Conservation (phyloP, 148 eudicot genomes). For the Hydrangea macrophylla region DNA sequence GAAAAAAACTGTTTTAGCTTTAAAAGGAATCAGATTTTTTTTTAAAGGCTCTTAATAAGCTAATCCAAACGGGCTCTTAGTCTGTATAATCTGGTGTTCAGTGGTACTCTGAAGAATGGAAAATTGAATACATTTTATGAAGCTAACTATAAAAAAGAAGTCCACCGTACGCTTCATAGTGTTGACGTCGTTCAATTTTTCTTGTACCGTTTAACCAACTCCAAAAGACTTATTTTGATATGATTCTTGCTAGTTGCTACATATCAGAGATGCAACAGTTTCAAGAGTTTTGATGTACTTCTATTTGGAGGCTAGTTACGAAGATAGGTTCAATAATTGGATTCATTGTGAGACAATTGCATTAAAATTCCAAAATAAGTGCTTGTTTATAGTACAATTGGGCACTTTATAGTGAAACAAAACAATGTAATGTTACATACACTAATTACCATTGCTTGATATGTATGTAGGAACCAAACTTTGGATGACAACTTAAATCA, state of each 20-base stretch:
- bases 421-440: neutral
- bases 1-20: no score
- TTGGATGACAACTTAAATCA: neutral
- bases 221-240: neutral
- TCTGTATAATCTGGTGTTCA: neutral
- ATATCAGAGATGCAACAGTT: neutral
- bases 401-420: conserved; percentile 5
- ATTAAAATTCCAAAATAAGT: neutral
- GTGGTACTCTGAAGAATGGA: neutral
- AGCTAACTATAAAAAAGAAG: neutral
- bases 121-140: neutral
- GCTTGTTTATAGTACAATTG: neutral
- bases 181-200: neutral
- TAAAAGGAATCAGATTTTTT: no score
- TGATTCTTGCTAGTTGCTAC: neutral
- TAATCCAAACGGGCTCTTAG: no score
- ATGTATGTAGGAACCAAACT: neutral
- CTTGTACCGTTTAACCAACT: neutral
- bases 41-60: no score
- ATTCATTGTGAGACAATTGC: neutral
- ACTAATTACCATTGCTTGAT: neutral
- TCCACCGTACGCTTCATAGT: neutral
- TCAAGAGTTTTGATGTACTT: neutral
- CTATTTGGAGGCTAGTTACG: neutral
- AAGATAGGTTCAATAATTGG: neutral